Base-by-base conservation (phyloP, 2,329 filamentous ascomycete species). In the Aspergillus hiratsukae region DNA sequence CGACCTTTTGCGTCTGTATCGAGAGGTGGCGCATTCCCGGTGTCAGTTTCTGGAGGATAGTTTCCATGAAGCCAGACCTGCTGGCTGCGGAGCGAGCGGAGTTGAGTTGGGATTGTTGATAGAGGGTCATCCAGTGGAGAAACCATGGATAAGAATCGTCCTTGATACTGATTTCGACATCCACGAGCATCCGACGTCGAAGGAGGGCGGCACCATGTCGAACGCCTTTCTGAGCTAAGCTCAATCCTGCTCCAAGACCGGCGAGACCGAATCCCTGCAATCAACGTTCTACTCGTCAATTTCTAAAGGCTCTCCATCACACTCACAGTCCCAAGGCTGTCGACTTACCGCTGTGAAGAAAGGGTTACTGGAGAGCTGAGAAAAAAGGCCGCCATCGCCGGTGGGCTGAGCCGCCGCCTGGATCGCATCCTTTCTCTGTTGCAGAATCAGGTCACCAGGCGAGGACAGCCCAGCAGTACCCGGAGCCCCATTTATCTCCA, bases 61-160 rank as follows among this genome's bases (percentile, higher is more conserved):
- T 78, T 51, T 84, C 78, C 58, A 85, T 62, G 1, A 81, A 69
- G 37, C 71, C 66, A 37, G 80, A 61, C 66, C 70, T 68, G 63
- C 68, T 69, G 57, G 74, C 65, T 51, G 72, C 57, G 67, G 79
- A 37, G 76, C 78, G 52, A 80, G 88, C 56, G 76, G 79, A 58
- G 84, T 62, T 66, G 40, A 88, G 59, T 80, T 89, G 64, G 67
- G 78, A 68, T 54, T 86, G 82, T 52, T 91, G 90, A 62, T 91
- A 90, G 55, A 90, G 83, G 6, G 91, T 92, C 72, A 99, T 89
- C 92, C 94, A 99, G 62, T 92, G 87, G 9, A 99, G 81, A 45
- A 99, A 86, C 93, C 92, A 97, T 43, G 87, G 87, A 72, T 97
- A 99, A 1, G 93, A 92, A 48, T 91, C 86, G 75, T 99, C 94